phyloP scores from a whole-genome alignment of 2,329 filamentous ascomycete species.

The Whalleya microplaca region DNA sequence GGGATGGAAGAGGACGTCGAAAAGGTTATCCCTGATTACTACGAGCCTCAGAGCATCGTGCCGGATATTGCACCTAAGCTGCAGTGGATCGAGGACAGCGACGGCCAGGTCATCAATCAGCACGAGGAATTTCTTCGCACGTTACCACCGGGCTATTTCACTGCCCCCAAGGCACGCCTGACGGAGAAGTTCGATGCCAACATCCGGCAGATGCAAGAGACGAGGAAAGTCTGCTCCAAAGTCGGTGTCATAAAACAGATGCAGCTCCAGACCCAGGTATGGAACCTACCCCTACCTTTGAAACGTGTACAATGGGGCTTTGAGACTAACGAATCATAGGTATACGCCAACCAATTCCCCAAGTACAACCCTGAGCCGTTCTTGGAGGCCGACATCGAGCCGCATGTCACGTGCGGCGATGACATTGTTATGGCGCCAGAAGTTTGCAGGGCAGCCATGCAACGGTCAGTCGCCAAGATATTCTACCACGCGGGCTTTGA shows the following conservation, averaged over 20 bases:
- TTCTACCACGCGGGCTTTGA: constrained; percentile 97
- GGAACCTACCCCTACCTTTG: constrained; percentile 21
- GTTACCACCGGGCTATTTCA: constrained; percentile 75
- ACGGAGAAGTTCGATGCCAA: constrained; percentile 85
- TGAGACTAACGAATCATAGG: constrained; percentile 59
- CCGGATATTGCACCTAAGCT: constrained; percentile 80
- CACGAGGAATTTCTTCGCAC: constrained; percentile 82
- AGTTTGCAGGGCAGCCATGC: constrained; percentile 80
- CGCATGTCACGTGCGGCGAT: constrained; percentile 87
- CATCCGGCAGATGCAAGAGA: constrained; percentile 94
- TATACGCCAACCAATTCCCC: constrained; percentile 97
- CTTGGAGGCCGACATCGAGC: constrained; percentile 80
- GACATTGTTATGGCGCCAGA: constrained; percentile 85
- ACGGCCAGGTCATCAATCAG: constrained; percentile 87
- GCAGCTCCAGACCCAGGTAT: constrained; percentile 94
- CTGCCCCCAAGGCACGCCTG: constrained; percentile 73
- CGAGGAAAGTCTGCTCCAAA: constrained; percentile 92
- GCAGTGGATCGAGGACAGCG: constrained; percentile 86
- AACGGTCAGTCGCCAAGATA: constrained; percentile 89
- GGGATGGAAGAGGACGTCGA: constrained; percentile 92
- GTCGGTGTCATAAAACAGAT: constrained; percentile 99
- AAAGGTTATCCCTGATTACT: constrained; percentile 88
- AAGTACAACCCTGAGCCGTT: constrained; percentile 94
- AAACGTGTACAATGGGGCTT: background rate
- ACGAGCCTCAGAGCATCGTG: constrained; percentile 82